Base-by-base conservation (phyloP, 1,284 basidiomycete genomes). In the Caloboletus firmus region DNA sequence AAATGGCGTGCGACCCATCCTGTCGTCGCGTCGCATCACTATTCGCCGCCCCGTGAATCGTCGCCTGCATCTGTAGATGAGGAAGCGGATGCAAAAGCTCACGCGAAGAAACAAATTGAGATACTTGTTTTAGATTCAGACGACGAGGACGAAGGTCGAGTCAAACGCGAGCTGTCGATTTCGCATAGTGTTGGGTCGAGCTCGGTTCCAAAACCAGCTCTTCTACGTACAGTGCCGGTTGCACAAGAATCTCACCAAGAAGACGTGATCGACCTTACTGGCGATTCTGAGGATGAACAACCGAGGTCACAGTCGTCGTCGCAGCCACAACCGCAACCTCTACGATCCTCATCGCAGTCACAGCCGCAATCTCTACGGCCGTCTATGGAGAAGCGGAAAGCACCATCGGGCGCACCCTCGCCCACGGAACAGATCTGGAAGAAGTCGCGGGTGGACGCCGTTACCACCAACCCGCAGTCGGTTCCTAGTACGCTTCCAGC, bases 61-160 rank as follows among this genome's bases (percentile, higher is more conserved):
- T 67, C 74, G 0, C 69, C 69, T 41, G 71, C 64, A 48, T 60
- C 61, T 22, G 63, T 53, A n/a, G 72, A 73, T 54, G 67, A 71
- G 49, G 74, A 77, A 55, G 74, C 69, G 42, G 79, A 80, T 55
- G 71, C 68, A 5, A 74, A 73, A 47, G 74, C 71, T n/a, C 74
- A 76, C 39, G 75, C 58, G 9, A 72, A 59, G 52, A 70, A 59
- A 52, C 63, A 80, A 49, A 76, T 81, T 15, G 87, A 89, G 64
- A 83, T 93, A n/a, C 74, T 91, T 52, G 76, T 88, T 20, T 66
- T 90, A 49, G 89, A 91, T 62, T 91, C 89, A 3, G 91, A 86
- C 58, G 81, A 82, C 42, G 83, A 89, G 51, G 85, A 87, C 39
- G 87, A 92, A 64, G 82, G 83, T 5, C 77, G 81, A 50, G 87